phyloP scores from a whole-genome alignment of 2,329 filamentous ascomycete species.

The Diaporthe nobilis region DNA sequence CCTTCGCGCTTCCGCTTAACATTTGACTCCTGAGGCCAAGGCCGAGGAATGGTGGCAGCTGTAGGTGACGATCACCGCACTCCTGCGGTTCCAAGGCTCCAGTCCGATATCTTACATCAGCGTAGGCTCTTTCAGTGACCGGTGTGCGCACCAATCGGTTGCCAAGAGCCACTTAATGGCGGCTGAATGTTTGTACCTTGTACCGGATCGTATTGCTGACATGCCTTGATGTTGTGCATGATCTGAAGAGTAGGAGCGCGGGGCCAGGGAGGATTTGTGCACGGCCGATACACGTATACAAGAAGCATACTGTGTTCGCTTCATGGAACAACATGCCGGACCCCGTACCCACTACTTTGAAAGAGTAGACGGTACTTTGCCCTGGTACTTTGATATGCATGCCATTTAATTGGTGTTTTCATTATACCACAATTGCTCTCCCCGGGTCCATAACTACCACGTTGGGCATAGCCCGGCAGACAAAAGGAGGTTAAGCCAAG shows the following conservation, averaged over 20 bases:
- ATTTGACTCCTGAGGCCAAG: not conserved
- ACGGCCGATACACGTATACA: not conserved
- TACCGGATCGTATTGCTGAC: slow-evolving; percentile 15
- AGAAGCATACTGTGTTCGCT: not conserved
- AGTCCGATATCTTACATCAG: slow-evolving; percentile 17
- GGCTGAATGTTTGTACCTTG: not conserved
- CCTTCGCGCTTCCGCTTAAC: not conserved
- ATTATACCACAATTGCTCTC: not conserved
- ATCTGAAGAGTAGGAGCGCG: not conserved
- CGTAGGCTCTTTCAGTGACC: not conserved
- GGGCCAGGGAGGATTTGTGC: not conserved
- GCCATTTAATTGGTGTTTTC: not conserved
- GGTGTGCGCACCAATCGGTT: not conserved
- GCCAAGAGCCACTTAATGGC: not conserved
- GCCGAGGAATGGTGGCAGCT: not conserved
- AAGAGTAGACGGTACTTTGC: not conserved
- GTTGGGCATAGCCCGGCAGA: not conserved
- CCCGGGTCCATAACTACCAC: not conserved
- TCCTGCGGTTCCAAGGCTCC: slow-evolving; percentile 2
- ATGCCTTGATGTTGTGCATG: not conserved
- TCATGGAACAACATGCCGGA: not conserved
- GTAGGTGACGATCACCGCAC: not conserved
- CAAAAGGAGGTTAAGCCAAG: not conserved
- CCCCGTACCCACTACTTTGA: not conserved
- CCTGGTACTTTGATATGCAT: slow-evolving; percentile 8